A percentile compares a stretch with the other conserved stretches of the same genome.
phyloP scores from a whole-genome alignment of 768 basidiomycete species.

The Porphyrellus cyaneotinctus region DNA sequence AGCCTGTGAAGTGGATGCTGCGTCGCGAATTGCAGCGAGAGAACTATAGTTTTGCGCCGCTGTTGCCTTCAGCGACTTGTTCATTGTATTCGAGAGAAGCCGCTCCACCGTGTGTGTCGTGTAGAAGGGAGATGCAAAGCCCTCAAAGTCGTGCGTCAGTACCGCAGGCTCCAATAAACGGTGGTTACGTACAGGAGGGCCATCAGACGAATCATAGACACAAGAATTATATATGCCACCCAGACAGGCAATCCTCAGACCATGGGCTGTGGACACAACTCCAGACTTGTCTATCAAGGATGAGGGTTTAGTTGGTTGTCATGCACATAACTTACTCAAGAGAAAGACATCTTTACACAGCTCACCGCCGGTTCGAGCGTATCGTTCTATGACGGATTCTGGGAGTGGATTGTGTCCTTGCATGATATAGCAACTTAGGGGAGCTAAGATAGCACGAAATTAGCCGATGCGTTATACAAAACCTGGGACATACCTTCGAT shows the following conservation, averaged over 20 bases:
- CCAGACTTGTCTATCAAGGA: slow-evolving; percentile 69
- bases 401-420: slow-evolving; percentile 80
- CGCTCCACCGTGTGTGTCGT: slow-evolving; percentile 66
- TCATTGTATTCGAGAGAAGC: slow-evolving; percentile 65
- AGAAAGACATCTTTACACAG: slow-evolving; percentile 80
- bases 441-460: slow-evolving; percentile 47
- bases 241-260: slow-evolving; percentile 80
- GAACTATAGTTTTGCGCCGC: slow-evolving; percentile 53
- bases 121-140: slow-evolving; percentile 75
- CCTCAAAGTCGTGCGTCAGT: slow-evolving; percentile 38
- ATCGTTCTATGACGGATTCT: slow-evolving; percentile 65
- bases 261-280: slow-evolving; percentile 71
- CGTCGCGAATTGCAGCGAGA: slow-evolving; percentile 63
- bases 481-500: slow-evolving; percentile 52
- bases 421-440: slow-evolving; percentile 90
- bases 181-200: slow-evolving; percentile 53
- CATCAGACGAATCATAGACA: slow-evolving; percentile 55
- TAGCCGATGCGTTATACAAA: neutral
- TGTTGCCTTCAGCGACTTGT: slow-evolving; percentile 43
- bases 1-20: slow-evolving; percentile 57
- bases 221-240: slow-evolving; percentile 71
- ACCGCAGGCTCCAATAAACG: neutral
- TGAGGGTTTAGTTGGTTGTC: neutral
- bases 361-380: slow-evolving; percentile 72
- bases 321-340: slow-evolving; percentile 55